Evolutionary conservation across 768 basidiomycete species (phyloP).

Genomic region (Suillus hirtellus): DNA sequence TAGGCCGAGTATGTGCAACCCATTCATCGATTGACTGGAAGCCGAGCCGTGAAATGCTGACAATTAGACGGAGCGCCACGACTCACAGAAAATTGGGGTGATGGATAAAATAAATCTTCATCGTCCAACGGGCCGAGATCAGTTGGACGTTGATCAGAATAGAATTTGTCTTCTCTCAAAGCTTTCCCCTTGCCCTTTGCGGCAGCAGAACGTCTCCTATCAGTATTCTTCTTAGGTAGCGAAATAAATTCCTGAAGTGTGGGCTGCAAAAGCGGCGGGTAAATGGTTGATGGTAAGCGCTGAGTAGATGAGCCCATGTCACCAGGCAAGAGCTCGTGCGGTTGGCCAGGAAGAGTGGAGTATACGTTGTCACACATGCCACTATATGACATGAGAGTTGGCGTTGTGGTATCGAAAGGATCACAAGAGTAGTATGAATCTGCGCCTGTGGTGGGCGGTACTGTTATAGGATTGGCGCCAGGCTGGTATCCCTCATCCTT

Average conservation of each 20-base stretch:
- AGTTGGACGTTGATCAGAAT: background rate
- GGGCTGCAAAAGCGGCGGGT: slow-evolving; percentile 20
- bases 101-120: background rate
- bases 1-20: slow-evolving; percentile 23
- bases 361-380: slow-evolving; percentile 14
- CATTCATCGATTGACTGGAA: slow-evolving; percentile 23
- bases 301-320: background rate
- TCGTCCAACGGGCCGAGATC: background rate
- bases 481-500: background rate
- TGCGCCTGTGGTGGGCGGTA: background rate
- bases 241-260: slow-evolving; percentile 1
- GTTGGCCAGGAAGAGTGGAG: slow-evolving; percentile 14
- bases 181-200: slow-evolving; percentile 22
- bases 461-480: background rate
- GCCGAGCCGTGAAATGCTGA: background rate
- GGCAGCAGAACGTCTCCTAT: slow-evolving; percentile 10
- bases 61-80: background rate
- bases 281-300: slow-evolving; percentile 19
- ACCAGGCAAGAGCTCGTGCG: slow-evolving; percentile 8
- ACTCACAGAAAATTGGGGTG: background rate
- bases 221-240: background rate
- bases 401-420: slow-evolving; percentile 8
- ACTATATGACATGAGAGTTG: slow-evolving; percentile 2
- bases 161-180: background rate
- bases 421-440: slow-evolving; percentile 3